These are phyloP conservation scores for Oldenlandia corymbosa DNA, from an alignment of 257 asterid species.

Conservation along the genomic window DNA sequence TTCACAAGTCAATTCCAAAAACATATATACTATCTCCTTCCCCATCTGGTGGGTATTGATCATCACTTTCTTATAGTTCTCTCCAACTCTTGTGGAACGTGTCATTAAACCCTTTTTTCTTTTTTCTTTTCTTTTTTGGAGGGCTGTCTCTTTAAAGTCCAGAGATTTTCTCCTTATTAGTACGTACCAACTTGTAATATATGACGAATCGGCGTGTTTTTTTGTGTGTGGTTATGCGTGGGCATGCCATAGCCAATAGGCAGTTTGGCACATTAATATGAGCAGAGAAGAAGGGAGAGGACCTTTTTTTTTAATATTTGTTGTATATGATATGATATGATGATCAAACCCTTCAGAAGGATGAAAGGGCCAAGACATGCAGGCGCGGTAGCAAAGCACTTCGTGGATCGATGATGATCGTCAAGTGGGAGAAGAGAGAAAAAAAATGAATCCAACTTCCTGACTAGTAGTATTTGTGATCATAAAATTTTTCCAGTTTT, in stretches of 20 bases:
- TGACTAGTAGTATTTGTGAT: too few species aligned
- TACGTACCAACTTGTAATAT: not conserved
- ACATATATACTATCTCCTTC: too few species aligned
- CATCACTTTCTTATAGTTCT: too few species aligned
- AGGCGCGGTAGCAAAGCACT: slow-evolving; percentile 19
- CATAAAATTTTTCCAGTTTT: too few species aligned
- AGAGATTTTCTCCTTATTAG: too few species aligned
- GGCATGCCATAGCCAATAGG: too few species aligned
- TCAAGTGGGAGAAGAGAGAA: slow-evolving; percentile 11
- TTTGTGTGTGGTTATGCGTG: not conserved
- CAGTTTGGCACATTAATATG: too few species aligned
- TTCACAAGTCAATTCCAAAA: not conserved
- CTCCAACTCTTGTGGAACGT: slow-evolving; percentile 2
- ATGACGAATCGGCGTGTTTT: not conserved
- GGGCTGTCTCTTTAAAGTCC: too few species aligned
- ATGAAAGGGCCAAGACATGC: slow-evolving; percentile 35
- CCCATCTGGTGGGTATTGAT: too few species aligned
- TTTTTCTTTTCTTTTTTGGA: not conserved
- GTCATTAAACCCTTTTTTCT: not conserved
- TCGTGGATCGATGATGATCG: not conserved
- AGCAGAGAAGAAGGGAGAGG: too few species aligned
- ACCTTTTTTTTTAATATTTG: too few species aligned
- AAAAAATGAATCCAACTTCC: not conserved
- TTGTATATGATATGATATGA: too few species aligned
- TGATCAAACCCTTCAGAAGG: not conserved